These are phyloP conservation scores for Comarum palustre DNA, from an alignment of 306 rosid species.

Conservation along the genomic window DNA sequence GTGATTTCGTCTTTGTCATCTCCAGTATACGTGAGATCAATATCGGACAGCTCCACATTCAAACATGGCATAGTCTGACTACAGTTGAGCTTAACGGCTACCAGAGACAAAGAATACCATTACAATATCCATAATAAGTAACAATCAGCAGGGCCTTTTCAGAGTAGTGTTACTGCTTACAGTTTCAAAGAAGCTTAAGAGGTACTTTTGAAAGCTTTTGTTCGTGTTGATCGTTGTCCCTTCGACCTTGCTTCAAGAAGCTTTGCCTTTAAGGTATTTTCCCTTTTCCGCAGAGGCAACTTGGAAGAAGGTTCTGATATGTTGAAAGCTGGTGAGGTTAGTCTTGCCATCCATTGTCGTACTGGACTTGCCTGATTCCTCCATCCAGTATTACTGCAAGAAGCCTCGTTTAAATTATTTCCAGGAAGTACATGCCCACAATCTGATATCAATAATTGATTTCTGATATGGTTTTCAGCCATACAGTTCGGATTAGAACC, in stretches of 20 bases:
- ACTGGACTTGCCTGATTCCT: conserved; percentile 86
- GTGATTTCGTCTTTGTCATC: too few relatives aligned
- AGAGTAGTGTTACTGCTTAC: not conserved
- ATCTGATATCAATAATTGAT: conserved; percentile 57
- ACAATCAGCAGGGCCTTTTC: conserved; percentile 17
- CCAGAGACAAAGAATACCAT: conserved; percentile 9
- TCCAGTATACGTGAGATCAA: too few relatives aligned
- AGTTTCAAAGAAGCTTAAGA: conserved; percentile 17
- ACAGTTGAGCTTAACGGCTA: too few relatives aligned
- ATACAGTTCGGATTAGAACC: conserved; percentile 44
- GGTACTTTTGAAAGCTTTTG: conserved; percentile 57
- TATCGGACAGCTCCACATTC: too few relatives aligned
- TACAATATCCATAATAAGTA: conserved; percentile 25
- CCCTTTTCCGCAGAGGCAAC: conserved; percentile 54
- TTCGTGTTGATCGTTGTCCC: conserved; percentile 60
- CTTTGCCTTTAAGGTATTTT: conserved; percentile 78
- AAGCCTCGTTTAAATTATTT: conserved; percentile 62
- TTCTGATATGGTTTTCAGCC: conserved; percentile 52
- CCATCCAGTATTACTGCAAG: conserved; percentile 93
- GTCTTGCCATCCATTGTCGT: conserved; percentile 67
- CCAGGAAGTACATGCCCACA: conserved; percentile 48
- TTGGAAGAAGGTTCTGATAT: conserved; percentile 48
- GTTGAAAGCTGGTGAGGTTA: conserved; percentile 45
- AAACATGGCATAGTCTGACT: too few relatives aligned
- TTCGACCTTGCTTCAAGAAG: conserved; percentile 94